Evolutionary conservation across 352 stramenopile species (phyloP).

Genomic region (Blastocystis sp.): DNA sequence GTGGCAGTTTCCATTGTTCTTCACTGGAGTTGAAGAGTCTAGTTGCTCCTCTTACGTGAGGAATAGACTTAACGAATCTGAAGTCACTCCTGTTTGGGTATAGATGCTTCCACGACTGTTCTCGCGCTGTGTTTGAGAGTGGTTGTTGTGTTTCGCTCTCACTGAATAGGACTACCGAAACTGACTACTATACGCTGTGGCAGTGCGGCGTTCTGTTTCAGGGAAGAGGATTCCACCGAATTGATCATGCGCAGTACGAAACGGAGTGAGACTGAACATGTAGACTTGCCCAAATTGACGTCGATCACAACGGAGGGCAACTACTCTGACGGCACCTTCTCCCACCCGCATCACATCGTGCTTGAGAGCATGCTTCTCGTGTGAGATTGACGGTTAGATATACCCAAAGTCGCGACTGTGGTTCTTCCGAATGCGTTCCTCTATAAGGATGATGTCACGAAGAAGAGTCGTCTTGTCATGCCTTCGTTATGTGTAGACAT

Average conservation of each 20-base stretch:
- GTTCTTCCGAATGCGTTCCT: too few species aligned
- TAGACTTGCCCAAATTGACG: background rate
- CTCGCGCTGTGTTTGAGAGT: background rate
- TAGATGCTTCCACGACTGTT: background rate
- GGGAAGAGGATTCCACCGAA: background rate
- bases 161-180: background rate
- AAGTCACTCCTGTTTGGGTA: background rate
- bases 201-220: background rate
- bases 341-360: too few species aligned
- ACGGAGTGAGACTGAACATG: background rate
- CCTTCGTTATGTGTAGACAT: too few species aligned
- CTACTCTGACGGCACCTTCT: too few species aligned
- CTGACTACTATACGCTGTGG: background rate
- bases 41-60: background rate
- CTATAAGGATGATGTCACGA: too few species aligned
- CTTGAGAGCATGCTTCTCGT: too few species aligned
- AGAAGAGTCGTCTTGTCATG: too few species aligned
- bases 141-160: background rate
- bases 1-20: background rate
- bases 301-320: background rate
- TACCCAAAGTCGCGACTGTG: too few species aligned
- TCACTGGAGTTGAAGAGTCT: background rate
- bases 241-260: background rate
- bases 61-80: background rate
- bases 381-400: too few species aligned